These are phyloP conservation scores for Didymella pomorum DNA, from an alignment of 2,329 filamentous ascomycete species.

Conservation along the genomic window DNA sequence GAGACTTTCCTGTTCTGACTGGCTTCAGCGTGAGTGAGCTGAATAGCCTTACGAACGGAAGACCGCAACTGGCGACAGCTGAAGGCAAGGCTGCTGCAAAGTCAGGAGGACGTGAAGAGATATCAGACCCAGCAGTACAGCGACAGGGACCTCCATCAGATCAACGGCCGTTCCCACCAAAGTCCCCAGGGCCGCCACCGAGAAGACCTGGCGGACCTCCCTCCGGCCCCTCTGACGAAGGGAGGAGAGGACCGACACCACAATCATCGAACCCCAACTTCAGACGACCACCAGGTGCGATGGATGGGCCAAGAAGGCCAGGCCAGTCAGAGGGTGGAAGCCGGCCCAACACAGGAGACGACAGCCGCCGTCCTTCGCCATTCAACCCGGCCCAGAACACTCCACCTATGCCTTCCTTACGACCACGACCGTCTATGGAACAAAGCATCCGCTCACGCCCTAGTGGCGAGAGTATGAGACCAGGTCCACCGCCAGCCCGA, in stretches of 20 bases:
- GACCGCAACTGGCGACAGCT: constrained; percentile 41
- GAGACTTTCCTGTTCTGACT: constrained; percentile 74
- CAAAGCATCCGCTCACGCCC: constrained; percentile 45
- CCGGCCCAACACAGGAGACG: constrained; percentile 42
- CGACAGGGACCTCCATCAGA: constrained; percentile 28
- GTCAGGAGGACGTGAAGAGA: constrained; percentile 17
- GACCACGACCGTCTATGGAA: constrained; percentile 47
- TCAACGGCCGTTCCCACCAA: constrained; percentile 32
- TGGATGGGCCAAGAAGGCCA: constrained; percentile 33
- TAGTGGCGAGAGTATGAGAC: constrained; percentile 48
- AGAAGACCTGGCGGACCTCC: constrained; percentile 32
- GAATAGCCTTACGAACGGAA: constrained; percentile 73
- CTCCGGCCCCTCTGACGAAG: constrained; percentile 24
- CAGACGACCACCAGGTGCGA: constrained; percentile 33
- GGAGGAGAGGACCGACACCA: constrained; percentile 24
- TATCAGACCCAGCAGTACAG: constrained; percentile 22
- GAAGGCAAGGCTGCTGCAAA: constrained; percentile 35
- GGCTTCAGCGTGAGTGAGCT: constrained; percentile 85
- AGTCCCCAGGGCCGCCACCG: constrained; percentile 33
- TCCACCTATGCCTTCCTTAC: constrained; percentile 39
- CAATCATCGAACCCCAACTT: constrained; percentile 32
- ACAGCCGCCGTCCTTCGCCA: constrained; percentile 38
- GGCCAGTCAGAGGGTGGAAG: constrained; percentile 32
- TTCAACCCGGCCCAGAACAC: constrained; percentile 32
- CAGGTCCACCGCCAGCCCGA: constrained; percentile 41